These are phyloP conservation scores for Tilletia horrida DNA, from an alignment of 1,284 basidiomycete species.

Conservation along the genomic window DNA sequence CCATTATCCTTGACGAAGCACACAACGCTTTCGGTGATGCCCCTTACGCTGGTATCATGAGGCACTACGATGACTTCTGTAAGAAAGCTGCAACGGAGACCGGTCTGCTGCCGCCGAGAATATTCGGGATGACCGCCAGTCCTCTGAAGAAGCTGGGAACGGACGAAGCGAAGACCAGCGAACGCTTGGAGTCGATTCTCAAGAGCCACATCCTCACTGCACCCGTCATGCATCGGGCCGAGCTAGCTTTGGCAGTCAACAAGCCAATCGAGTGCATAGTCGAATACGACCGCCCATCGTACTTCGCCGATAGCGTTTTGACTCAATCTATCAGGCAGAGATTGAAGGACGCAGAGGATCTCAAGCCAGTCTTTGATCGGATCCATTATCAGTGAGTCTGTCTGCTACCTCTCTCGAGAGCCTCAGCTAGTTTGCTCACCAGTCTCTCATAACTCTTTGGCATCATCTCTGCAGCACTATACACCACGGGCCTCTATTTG, in stretches of 20 bases:
- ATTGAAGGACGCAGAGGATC: constrained; percentile 15
- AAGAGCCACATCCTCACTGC: constrained; percentile 38
- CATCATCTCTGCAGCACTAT: constrained; percentile 18
- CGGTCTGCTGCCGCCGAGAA: constrained; percentile 27
- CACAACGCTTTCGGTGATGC: constrained; percentile 39
- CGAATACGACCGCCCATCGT: constrained; percentile 29
- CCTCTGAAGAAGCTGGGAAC: constrained; percentile 29
- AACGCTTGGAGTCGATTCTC: constrained; percentile 31
- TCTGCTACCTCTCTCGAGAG: background rate
- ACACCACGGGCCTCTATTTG: constrained; percentile 31
- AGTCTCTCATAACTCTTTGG: background rate
- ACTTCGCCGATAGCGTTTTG: background rate
- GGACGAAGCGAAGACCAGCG: constrained; percentile 24
- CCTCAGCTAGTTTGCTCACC: background rate
- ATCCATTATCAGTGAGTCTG: constrained; percentile 26
- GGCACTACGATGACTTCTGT: constrained; percentile 27
- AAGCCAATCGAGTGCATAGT: constrained; percentile 35
- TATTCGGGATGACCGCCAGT: constrained; percentile 46
- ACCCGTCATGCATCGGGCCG: constrained; percentile 20
- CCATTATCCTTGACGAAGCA: constrained; percentile 42
- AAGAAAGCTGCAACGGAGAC: constrained; percentile 14
- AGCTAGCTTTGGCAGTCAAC: constrained; percentile 29
- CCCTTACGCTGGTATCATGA: constrained; percentile 40
- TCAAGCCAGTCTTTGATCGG: constrained; percentile 29
- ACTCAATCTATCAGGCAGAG: background rate